Evolutionary conservation across 192 early-diverging fungal genomes (phyloP).

Genomic region (Martensiomyces pterosporus): DNA sequence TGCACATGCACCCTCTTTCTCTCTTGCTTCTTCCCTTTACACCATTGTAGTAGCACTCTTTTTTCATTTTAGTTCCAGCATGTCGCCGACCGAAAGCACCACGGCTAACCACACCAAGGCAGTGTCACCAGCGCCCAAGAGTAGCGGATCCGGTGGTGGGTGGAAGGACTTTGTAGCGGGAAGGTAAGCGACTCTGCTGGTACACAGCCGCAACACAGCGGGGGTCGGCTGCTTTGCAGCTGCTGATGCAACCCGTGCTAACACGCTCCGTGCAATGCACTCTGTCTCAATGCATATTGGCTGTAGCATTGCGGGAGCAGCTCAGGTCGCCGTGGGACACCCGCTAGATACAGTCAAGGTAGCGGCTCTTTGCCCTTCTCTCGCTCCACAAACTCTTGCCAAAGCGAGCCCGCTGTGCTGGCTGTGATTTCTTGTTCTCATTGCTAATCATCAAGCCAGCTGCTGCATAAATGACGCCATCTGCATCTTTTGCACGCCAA

Average conservation of each 20-base stretch:
- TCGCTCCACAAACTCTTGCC: no score
- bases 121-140: neutral
- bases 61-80: no score
- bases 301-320: conserved; percentile 60
- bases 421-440: neutral
- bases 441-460: conserved; percentile 3
- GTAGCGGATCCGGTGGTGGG: conserved; percentile 21
- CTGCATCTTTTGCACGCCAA: no score
- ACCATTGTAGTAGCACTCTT: no score
- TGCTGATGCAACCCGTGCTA: no score
- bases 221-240: no score
- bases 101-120: no score
- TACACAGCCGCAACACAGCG: no score
- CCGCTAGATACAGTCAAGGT: conserved; percentile 85
- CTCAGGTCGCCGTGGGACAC: conserved; percentile 66
- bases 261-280: neutral
- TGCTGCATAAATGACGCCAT: conserved; percentile 14
- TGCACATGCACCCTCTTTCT: no score
- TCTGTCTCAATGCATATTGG: neutral
- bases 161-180: conserved; percentile 61
- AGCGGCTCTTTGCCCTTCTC: conserved; percentile 1
- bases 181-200: conserved; percentile 59
- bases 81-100: no score
- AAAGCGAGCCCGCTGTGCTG: no score
- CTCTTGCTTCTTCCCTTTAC: no score